Evolutionary conservation across 2,329 filamentous ascomycete species (phyloP).

Genomic region (Ceratocystis harringtonii): DNA sequence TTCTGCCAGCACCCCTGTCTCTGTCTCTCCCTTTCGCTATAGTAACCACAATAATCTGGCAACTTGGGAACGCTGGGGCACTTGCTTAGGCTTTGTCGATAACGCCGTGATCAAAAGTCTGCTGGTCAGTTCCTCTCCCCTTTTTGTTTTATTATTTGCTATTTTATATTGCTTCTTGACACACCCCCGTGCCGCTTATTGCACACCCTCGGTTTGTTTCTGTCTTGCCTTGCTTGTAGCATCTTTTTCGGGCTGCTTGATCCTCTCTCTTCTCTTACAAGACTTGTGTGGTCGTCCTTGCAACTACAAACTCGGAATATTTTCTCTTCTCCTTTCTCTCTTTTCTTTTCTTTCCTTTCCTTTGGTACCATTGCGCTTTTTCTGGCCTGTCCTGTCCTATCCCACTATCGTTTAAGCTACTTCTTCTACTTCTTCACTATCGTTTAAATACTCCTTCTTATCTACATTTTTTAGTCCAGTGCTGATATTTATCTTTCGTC

Average conservation of each 20-base stretch:
- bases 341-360: not conserved
- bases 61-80: not conserved
- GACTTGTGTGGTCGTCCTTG: constrained; percentile 5
- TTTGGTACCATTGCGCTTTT: not conserved
- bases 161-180: not conserved
- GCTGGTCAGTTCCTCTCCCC: not conserved
- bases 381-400: not conserved
- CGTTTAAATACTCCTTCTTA: not conserved
- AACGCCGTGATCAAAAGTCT: not conserved
- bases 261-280: constrained; percentile 14
- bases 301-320: not conserved
- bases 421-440: constrained; percentile 4
- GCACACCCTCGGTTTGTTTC: not conserved
- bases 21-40: not conserved
- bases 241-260: constrained; percentile 8
- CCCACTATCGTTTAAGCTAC: constrained; percentile 6
- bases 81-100: not conserved
- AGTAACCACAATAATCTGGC: not conserved
- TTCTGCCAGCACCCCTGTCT: not conserved
- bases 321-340: not conserved
- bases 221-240: constrained; percentile 1
- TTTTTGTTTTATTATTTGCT: not conserved
- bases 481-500: not conserved
- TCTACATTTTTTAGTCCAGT: not conserved
- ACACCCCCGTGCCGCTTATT: not conserved